Base-by-base conservation (phyloP, 1,139 yeast species). In the Magnusiomyces suaveolens region DNA sequence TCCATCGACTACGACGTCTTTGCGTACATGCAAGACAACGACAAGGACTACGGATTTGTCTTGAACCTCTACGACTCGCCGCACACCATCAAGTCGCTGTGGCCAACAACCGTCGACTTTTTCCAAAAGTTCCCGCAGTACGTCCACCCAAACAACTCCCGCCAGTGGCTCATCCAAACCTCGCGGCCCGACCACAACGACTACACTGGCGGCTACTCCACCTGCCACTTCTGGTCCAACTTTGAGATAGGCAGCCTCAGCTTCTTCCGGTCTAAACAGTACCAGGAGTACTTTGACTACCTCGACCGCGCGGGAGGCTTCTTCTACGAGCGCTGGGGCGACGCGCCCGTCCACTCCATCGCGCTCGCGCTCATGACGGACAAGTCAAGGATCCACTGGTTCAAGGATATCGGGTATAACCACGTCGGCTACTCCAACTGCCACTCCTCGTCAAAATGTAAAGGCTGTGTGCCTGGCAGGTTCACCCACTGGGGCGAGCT, bases 291-390 rank as follows among this genome's bases (percentile, higher is more conserved):
- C 82, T 80, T 83, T 60, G 74, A 83, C 51, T 70, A 75, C 64
- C 72, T 87, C 46, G 95, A 87, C 59, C 61, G 74, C 2, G 70
- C 82, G 0, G 95, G 95, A 16, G 89, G 89, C 2, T 87, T 87
- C 64, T 87, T 85, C 66, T 87, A 87, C 63, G 95, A 87, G 67
- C 70, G 95, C 56, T 87, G 95, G 95, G 96, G 96, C 1, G 96
- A 87, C 69, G 95, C 95, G 0, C 95, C 95, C 0, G 90, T 87
- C 1, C 95, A 85, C 66, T 80, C 89, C 0, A 67, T 87, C 48
- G 95, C 90, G 0, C 70, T 87, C 25, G 84, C 83, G 0, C 69
- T 88, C 51, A 87, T 89, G 69, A 86, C 86, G 21, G 88, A 84
- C 62, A 82, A 78, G 61, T 69, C 73, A 16, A 77, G 80, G 57